Evolutionary conservation across 2,329 filamentous ascomycete genomes (phyloP).

Genomic region (Ceratocystiopsis brevicomis): DNA sequence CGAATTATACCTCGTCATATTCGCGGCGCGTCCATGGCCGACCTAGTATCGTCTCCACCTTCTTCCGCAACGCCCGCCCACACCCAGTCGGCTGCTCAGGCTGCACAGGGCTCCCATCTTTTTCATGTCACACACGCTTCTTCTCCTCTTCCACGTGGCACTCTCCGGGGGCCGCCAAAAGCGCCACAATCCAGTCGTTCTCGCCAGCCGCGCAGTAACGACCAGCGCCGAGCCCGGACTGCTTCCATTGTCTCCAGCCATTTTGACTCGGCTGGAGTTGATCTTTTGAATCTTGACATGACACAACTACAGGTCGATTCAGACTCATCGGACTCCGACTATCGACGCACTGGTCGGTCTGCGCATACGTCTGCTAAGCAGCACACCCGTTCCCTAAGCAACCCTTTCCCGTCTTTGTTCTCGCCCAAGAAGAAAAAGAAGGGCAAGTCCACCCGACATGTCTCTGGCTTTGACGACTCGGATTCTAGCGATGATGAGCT

Average conservation of each 20-base stretch:
- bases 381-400: constrained; percentile 55
- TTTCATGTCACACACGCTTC: no score
- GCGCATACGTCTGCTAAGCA: neutral
- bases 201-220: neutral
- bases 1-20: no score
- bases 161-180: no score
- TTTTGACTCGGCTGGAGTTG: constrained; percentile 1
- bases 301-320: constrained; percentile 11
- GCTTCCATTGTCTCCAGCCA: neutral
- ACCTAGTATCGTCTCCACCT: no score
- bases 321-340: constrained; percentile 24
- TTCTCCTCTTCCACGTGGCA: no score
- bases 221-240: neutral
- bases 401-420: constrained; percentile 60
- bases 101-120: no score
- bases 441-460: constrained; percentile 12
- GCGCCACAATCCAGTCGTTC: no score
- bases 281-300: constrained; percentile 7
- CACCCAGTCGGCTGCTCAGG: no score
- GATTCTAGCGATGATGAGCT: constrained; percentile 26
- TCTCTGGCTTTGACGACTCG: constrained; percentile 13
- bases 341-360: constrained; percentile 13
- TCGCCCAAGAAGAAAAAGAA: constrained; percentile 37
- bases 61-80: no score
- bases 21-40: no score